Evolutionary conservation across 108 stramenopile species (phyloP).

Genomic region (Chaetoceros tenuissimus): DNA sequence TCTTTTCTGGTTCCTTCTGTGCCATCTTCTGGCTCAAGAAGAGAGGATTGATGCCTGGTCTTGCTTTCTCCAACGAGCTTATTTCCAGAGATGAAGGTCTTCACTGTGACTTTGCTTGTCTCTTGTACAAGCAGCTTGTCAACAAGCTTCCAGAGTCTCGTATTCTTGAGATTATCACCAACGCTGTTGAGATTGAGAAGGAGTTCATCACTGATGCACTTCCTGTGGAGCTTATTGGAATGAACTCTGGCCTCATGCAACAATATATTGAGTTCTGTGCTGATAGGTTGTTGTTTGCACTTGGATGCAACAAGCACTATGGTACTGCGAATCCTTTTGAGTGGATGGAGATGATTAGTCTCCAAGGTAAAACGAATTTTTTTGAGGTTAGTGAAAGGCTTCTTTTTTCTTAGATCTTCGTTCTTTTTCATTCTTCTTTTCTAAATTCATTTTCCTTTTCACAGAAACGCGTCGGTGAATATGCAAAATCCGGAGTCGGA

Average conservation of each 20-base stretch:
- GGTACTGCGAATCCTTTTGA: conserved; percentile 93
- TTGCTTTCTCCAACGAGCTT: conserved; percentile 98
- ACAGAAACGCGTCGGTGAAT: conserved; percentile 96
- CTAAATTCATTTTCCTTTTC: neutral
- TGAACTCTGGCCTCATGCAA: conserved; percentile 96
- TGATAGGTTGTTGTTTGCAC: conserved; percentile 89
- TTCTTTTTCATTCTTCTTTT: conserved; percentile 1
- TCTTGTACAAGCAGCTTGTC: conserved; percentile 82
- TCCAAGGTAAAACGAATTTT: conserved; percentile 98
- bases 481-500: conserved; percentile 92
- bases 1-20: conserved; percentile 98
- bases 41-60: conserved; percentile 98
- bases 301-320: conserved; percentile 85
- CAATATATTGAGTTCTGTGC: conserved; percentile 99
- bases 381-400: too few relatives aligned
- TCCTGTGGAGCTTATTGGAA: conserved; percentile 99
- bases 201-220: conserved; percentile 96
- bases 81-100: conserved; percentile 97
- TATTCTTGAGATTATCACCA: conserved; percentile 75
- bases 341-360: conserved; percentile 97
- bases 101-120: conserved; percentile 95
- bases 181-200: conserved; percentile 98
- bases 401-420: too few relatives aligned
- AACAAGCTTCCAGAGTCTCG: conserved; percentile 68
- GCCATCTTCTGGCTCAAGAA: conserved; percentile 99